Evolutionary conservation across 768 basidiomycete genomes (phyloP).

Genomic region (Auriscalpium vulgare): DNA sequence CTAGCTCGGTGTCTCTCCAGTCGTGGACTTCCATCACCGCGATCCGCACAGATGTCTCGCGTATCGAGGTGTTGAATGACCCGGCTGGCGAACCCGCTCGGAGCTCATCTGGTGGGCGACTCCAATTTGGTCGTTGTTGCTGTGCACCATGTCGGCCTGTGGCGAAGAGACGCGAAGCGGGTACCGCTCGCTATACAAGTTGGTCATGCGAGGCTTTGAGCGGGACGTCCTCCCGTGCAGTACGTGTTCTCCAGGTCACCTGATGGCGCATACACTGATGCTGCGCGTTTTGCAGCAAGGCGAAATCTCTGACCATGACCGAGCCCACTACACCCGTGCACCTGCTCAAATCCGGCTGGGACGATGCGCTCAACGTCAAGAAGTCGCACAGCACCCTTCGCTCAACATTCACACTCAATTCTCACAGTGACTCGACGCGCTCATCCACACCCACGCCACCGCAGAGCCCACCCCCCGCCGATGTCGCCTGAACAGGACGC

Average conservation of each 20-base stretch:
- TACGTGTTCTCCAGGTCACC: constrained; percentile 1
- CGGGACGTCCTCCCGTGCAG: constrained; percentile 7
- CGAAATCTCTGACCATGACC: neutral
- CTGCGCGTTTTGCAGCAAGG: neutral
- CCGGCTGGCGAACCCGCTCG: neutral
- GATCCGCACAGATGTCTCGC: constrained; percentile 5
- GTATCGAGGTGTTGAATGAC: constrained; percentile 3
- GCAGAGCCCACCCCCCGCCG: neutral
- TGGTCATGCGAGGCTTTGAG: constrained; percentile 1
- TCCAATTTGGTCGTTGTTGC: constrained; percentile 11
- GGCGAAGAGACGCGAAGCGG: constrained; percentile 11
- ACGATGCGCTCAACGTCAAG: constrained; percentile 6
- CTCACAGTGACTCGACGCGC: constrained; percentile 2
- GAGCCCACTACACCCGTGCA: constrained; percentile 6
- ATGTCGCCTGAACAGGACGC: constrained; percentile 2
- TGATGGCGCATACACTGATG: neutral
- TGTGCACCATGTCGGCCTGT: constrained; percentile 5
- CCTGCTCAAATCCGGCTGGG: constrained; percentile 14
- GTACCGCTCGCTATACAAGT: neutral
- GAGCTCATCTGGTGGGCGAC: constrained; percentile 16
- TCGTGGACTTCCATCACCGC: constrained; percentile 9
- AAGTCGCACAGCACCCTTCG: constrained; percentile 3
- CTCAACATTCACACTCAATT: constrained; percentile 1
- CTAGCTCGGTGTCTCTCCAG: constrained; percentile 4
- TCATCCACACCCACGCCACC: neutral